A percentile compares a stretch with the other conserved stretches of the same genome.
These are phyloP conservation scores for Gypsophila paniculata DNA, from an alignment of 179 eudicot species.

Conservation along the genomic window DNA sequence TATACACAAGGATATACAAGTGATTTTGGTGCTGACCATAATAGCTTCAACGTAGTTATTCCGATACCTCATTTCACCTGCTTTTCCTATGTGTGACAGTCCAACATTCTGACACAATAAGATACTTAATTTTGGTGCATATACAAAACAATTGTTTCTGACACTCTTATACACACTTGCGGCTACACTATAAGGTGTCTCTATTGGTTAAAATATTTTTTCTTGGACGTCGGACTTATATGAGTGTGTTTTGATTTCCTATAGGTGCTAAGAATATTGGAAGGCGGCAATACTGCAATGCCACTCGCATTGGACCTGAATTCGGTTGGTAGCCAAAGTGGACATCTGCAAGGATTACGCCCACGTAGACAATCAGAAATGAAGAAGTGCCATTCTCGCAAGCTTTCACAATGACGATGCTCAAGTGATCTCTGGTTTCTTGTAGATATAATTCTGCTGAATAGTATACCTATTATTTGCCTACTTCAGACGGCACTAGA, in stretches of 20 bases:
- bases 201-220: neutral
- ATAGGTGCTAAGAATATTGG: constrained; percentile 70
- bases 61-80: no score
- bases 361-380: constrained; percentile 34
- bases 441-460: constrained; percentile 13
- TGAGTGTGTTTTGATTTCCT: neutral
- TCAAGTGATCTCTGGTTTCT: neutral
- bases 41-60: no score
- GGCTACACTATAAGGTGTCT: neutral
- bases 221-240: neutral
- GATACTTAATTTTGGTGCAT: neutral
- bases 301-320: constrained; percentile 55
- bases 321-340: constrained; percentile 69
- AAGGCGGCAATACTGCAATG: constrained; percentile 51
- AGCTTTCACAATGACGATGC: constrained; percentile 50
- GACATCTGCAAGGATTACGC: constrained; percentile 48
- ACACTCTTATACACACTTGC: no score
- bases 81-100: neutral
- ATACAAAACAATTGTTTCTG: no score
- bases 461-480: constrained; percentile 9
- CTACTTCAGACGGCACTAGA: constrained; percentile 11
- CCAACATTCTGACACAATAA: neutral
- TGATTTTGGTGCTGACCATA: no score
- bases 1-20: no score
- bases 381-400: constrained; percentile 61